Base-by-base conservation (phyloP, 768 basidiomycete genomes). In the Russula compacta region DNA sequence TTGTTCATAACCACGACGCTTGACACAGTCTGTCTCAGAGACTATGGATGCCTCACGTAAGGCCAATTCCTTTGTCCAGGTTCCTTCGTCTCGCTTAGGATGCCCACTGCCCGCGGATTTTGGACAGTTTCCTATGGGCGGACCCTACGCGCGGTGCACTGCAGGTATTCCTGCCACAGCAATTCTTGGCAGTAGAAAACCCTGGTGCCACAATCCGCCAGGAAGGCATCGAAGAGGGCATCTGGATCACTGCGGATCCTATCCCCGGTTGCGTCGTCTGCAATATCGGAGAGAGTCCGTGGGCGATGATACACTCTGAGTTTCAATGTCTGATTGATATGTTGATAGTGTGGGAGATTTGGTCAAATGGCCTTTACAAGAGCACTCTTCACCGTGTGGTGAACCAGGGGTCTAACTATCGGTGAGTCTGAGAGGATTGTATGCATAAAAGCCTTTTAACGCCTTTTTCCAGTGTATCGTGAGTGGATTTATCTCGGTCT, bases 321-420 rank as follows among this genome's bases (percentile, higher is more conserved):
- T 7, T 14, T 47, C 59, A 21, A 53, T 63, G 40, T 43, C 32
- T 44, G 19, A 32, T 50, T 36, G 21, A n/a, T 38, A 11, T 50
- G 47, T 44, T 44, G 17, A 7, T 64, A 89, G 87, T 93, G 92
- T 93, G 92, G 89, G 89, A 94, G 77, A 79, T 86, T 49, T 95
- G 92, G 92, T 86, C 88, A 6, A 84, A 86, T 64, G 93, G 93
- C 0, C 71, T 95, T 52, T 97, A 95, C 76, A 82, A 78, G 58
- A 88, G 91, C 42, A 95, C 94, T 0, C 75, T 95, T n/a, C 94
- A 95, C 72, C 81, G 91, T 3, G 94, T 97, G 6, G 76, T 95
- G 3, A 92, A 97, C 67, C 73, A 77, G 61, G 82, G 84, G 8
- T 76, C 80, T 12, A 90, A 86, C 68, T 94, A 93, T 70, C 77